Evolutionary conservation across 2,329 filamentous ascomycete species (phyloP), one percentile per base, ranked within the genome.

Genomic region (Alternaria sp.): DNA sequence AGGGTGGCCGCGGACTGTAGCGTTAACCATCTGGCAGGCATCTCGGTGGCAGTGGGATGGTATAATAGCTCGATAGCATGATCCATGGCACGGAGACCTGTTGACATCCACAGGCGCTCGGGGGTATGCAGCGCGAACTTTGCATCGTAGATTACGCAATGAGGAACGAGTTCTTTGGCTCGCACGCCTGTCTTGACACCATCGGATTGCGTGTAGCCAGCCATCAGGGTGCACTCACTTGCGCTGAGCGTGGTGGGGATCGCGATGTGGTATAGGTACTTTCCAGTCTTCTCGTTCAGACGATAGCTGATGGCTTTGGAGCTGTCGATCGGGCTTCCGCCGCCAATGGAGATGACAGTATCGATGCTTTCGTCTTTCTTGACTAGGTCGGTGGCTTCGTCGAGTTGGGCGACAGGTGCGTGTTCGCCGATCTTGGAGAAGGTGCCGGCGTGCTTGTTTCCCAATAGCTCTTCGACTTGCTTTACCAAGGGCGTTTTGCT

Each of bases 351-450:
- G 61, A 88, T 85, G 47, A 88, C 81, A 0, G 85, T 87, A 70
- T 88, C 86, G 55, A 87, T 83, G 32, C 68, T 76, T 2, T 69
- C 50, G 64, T 86, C 83, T 15, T 81, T 75, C 47, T 78, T 66
- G 7, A 87, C 83, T 2, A 82, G 67, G 12, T 82, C 74, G 1
- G 84, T 85, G 2, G 86, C 85, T 68, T 85, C 80, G 68, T 86
- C 85, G 1, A 88, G 78, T 47, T 87, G 77, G 4, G 83, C 83
- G n/a, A 87, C 78, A 2, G 86, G 86, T 3, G 85, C 85, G 72
- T 88, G 86, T 67, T 87, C 83, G 52, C 82, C 82, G 62, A 88
- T 87, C 67, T 84, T 83, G 66, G 79, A 79, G 71, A 87, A 88
- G 0, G 86, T 88, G 62, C 84, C 84, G 3, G 85, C 86, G 69